Conservation (phyloP, 257 asterid genomes). For the Handroanthus guayacan region DNA sequence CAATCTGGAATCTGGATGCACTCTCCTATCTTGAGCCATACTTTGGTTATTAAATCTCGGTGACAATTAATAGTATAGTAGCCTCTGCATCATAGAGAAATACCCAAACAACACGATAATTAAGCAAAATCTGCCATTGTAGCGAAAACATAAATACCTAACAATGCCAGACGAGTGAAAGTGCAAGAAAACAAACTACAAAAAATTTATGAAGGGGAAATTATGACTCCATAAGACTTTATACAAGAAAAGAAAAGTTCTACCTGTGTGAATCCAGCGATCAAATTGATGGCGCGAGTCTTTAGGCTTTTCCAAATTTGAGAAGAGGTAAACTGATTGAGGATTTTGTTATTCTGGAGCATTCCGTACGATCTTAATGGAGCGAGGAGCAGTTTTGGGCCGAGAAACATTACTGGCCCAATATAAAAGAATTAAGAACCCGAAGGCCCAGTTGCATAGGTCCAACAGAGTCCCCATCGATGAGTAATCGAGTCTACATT, state of each 20-base stretch:
- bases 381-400: neutral
- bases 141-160: neutral
- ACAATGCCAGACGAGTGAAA: neutral
- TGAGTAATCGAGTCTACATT: too few relatives aligned
- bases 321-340: conserved; percentile 6
- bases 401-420: neutral
- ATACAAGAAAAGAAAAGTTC: neutral
- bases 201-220: neutral
- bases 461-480: too few relatives aligned
- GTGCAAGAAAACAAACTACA: neutral
- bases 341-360: neutral
- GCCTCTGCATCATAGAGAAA: conserved; percentile 10
- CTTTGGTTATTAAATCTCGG: neutral
- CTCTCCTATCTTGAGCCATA: conserved; percentile 61
- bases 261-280: conserved; percentile 12
- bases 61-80: neutral
- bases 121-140: neutral
- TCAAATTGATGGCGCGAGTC: conserved; percentile 27
- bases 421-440: too few relatives aligned
- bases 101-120: neutral
- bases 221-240: neutral
- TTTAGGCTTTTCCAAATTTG: neutral
- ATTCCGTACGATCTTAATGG: neutral
- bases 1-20: conserved; percentile 82
- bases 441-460: too few relatives aligned